Base-by-base conservation (phyloP, 306 rosid species). In the Argentina anserina region DNA sequence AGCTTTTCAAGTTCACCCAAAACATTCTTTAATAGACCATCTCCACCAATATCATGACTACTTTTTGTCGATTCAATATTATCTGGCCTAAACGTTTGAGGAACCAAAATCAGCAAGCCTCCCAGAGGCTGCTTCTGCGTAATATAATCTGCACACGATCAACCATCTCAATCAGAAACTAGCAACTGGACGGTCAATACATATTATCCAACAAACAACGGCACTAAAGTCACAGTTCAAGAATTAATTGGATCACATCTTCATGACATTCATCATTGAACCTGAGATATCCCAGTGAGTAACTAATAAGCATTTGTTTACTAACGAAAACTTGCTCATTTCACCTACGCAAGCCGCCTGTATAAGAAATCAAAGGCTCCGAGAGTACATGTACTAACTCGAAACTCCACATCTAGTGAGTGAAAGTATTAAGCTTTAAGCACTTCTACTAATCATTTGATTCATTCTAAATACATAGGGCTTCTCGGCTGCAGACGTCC, bases 71-170 rank as follows among this genome's bases (percentile, higher is more conserved):
- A 81, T 65, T 80, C 86, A 77, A 72, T 76, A 76, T 77, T 81
- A 66, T 82, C 90, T 47, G 68, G 75, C 72, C 77, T 78, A 81
- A 91, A 80, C 79, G 86, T 79, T 83, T 65, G 90, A 74, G 99
- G 99, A 75, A 95, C 90, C 83, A 95, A 79, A 81, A 91, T 81
- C 82, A 95, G 78, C 40, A 95, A 83, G 69, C 99, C 99, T 67
- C 97, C 99, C 45, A 95, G 75, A 77, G 97, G 96, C 82, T 88
- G 88, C 76, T 87, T 82, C 69, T 86, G 88, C 41, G 81, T 80
- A 69, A 95, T 91, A 71, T 90, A 95, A 59, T 90, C 99, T 95
- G 97, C 76, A 80, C n/a, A 75, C 23, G 9, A 69, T 50, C 75
- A 76, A 40, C 20, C 29, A 79, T 62, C 78, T 66, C 8, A 28